These are phyloP conservation scores for Sugiyamaella grinbergsii DNA, from an alignment of 1,139 yeast genomes.

Conservation along the genomic window DNA sequence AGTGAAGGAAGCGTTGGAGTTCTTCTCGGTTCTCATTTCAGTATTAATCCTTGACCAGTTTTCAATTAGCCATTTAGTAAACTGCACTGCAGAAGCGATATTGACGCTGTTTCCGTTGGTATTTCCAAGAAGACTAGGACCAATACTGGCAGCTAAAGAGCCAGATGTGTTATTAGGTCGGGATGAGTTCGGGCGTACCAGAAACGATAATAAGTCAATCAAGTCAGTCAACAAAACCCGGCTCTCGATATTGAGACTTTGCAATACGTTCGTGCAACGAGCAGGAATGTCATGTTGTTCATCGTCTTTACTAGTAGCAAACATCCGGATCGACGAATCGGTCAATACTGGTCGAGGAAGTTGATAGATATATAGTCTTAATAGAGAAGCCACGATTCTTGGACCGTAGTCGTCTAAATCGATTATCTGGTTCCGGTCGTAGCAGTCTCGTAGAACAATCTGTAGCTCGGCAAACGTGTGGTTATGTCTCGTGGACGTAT, in stretches of 20 bases:
- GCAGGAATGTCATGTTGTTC: conserved; percentile 39
- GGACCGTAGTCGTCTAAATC: conserved; percentile 45
- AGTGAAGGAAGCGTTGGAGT: background rate
- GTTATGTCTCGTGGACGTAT: conserved; percentile 21
- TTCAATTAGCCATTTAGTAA: conserved; percentile 37
- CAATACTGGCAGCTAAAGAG: conserved; percentile 38
- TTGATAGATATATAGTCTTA: conserved; percentile 43
- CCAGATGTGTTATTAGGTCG: conserved; percentile 29
- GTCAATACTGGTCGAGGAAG: conserved; percentile 44
- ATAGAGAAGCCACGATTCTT: conserved; percentile 40
- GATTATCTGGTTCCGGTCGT: conserved; percentile 45
- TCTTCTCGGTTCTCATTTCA: background rate
- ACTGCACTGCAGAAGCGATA: conserved; percentile 34
- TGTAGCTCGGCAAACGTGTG: conserved; percentile 29
- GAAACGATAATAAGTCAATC: conserved; percentile 27
- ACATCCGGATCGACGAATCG: conserved; percentile 31
- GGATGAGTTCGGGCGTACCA: conserved; percentile 3
- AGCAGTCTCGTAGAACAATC: conserved; percentile 41
- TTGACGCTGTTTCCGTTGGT: conserved; percentile 6
- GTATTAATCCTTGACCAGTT: conserved; percentile 33
- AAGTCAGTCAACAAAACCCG: conserved; percentile 31
- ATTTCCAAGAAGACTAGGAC: conserved; percentile 41
- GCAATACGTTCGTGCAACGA: conserved; percentile 30
- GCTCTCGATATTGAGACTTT: conserved; percentile 28
- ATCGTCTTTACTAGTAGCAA: conserved; percentile 35